Percentiles rank a stretch among this genome's conserved stretches.
Conservation (phyloP, 2,329 filamentous ascomycete species). For the Colletotrichum liaoningense region DNA sequence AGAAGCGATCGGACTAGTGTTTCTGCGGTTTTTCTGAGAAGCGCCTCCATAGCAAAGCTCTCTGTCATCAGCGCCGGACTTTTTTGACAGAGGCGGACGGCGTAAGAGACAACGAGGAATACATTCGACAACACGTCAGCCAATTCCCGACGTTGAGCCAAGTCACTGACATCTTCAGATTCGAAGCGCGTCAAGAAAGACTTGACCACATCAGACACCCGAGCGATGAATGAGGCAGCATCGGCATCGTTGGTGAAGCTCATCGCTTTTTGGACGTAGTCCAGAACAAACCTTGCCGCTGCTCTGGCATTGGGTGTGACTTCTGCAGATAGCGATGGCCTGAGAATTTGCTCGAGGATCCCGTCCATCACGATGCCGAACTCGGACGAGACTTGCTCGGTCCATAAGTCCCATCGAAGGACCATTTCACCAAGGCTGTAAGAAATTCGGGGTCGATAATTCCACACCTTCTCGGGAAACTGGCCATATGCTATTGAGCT, state of each 20-base stretch:
- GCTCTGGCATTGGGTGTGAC: slow-evolving; percentile 33
- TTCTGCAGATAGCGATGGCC: neutral
- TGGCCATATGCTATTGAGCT: slow-evolving; percentile 48
- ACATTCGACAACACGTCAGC: slow-evolving; percentile 51
- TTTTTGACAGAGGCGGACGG: slow-evolving; percentile 51
- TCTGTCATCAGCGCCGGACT: slow-evolving; percentile 46
- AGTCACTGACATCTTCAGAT: slow-evolving; percentile 28
- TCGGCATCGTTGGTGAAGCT: slow-evolving; percentile 49
- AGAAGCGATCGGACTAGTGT: slow-evolving; percentile 54
- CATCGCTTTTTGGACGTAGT: slow-evolving; percentile 58
- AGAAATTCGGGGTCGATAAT: slow-evolving; percentile 47
- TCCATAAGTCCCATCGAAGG: slow-evolving; percentile 68
- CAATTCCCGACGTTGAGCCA: slow-evolving; percentile 43
- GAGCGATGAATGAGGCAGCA: slow-evolving; percentile 54
- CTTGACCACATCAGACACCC: slow-evolving; percentile 55
- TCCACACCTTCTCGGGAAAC: slow-evolving; percentile 43
- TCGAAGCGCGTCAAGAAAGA: slow-evolving; percentile 50
- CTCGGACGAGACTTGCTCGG: slow-evolving; percentile 69
- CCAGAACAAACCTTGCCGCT: slow-evolving; percentile 55
- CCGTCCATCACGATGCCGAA: slow-evolving; percentile 71
- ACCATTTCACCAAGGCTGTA: slow-evolving; percentile 61
- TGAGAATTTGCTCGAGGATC: slow-evolving; percentile 58
- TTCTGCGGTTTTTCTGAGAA: slow-evolving; percentile 56
- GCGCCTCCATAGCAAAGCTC: slow-evolving; percentile 59
- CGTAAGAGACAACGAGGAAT: slow-evolving; percentile 52